These are phyloP conservation scores for Trematosphaeria pertusa DNA, from an alignment of 2,329 filamentous ascomycete species.

Conservation along the genomic window DNA sequence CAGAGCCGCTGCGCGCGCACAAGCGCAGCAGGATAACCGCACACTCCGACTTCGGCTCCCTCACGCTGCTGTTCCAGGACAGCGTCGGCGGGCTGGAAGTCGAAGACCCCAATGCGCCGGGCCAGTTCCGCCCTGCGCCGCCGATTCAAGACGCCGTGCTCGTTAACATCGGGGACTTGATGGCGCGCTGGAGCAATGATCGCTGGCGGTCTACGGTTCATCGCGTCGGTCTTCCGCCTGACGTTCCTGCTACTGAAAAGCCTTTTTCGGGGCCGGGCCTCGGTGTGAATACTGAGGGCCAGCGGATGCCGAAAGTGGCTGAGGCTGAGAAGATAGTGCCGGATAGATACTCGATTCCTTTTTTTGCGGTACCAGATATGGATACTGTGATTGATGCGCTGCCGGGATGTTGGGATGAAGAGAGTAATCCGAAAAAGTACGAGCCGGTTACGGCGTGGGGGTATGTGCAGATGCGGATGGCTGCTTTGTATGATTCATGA, in stretches of 20 bases:
- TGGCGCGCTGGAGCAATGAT: conserved; percentile 50
- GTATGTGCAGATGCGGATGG: conserved; percentile 38
- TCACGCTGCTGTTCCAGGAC: conserved; percentile 54
- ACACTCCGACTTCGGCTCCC: conserved; percentile 52
- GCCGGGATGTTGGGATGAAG: conserved; percentile 34
- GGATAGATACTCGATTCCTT: conserved; percentile 50
- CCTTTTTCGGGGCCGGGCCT: conserved; percentile 6
- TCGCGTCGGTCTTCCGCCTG: conserved; percentile 43
- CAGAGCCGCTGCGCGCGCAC: conserved; percentile 27
- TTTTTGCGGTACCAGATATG: conserved; percentile 49
- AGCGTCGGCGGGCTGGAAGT: conserved; percentile 50
- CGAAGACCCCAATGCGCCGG: conserved; percentile 32
- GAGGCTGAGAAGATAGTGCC: conserved; percentile 32
- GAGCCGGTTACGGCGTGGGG: conserved; percentile 48
- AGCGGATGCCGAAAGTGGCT: conserved; percentile 3
- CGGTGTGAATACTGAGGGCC: conserved; percentile 4
- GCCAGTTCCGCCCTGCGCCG: conserved; percentile 36
- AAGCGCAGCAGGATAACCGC: conserved; percentile 47
- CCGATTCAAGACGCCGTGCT: conserved; percentile 43
- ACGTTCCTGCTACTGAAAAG: neutral
- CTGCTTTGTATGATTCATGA: conserved; percentile 19
- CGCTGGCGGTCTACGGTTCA: conserved; percentile 49
- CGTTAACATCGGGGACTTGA: conserved; percentile 50
- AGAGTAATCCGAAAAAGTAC: conserved; percentile 45
- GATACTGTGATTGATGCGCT: conserved; percentile 50